Evolutionary conservation across 2,329 filamentous ascomycete genomes (phyloP).

Genomic region (Bipolaris zeicola): DNA sequence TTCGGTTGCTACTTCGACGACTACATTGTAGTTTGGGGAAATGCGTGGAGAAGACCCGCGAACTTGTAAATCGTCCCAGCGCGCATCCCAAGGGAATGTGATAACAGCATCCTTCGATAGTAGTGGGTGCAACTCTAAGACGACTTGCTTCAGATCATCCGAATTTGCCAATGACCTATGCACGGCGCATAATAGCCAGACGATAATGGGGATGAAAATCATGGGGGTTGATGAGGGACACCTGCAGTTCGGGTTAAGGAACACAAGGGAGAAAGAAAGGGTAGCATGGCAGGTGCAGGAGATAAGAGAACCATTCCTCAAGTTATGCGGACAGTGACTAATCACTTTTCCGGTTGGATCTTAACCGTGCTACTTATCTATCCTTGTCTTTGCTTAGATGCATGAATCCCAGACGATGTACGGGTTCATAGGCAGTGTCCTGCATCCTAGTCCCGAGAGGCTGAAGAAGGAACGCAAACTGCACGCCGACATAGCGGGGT

Average conservation of each 20-base stretch:
- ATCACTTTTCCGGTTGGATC: background rate
- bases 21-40: constrained; percentile 19
- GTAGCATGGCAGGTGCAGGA: background rate
- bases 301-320: background rate
- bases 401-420: background rate
- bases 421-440: background rate
- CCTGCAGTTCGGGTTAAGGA: background rate
- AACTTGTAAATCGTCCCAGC: constrained; percentile 21
- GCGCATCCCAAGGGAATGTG: constrained; percentile 19
- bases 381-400: background rate
- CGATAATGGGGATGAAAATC: background rate
- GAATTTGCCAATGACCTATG: background rate
- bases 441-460: background rate
- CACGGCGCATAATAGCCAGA: constrained; percentile 1
- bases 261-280: background rate
- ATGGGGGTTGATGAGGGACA: background rate
- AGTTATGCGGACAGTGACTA: background rate
- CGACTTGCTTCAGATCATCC: background rate
- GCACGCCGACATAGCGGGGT: background rate
- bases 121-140: background rate
- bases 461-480: background rate
- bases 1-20: constrained; percentile 26
- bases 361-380: background rate
- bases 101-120: constrained; percentile 19
- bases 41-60: constrained; percentile 26